Conservation (phyloP, 139 green algal species). For the Asterochloris sp. region DNA sequence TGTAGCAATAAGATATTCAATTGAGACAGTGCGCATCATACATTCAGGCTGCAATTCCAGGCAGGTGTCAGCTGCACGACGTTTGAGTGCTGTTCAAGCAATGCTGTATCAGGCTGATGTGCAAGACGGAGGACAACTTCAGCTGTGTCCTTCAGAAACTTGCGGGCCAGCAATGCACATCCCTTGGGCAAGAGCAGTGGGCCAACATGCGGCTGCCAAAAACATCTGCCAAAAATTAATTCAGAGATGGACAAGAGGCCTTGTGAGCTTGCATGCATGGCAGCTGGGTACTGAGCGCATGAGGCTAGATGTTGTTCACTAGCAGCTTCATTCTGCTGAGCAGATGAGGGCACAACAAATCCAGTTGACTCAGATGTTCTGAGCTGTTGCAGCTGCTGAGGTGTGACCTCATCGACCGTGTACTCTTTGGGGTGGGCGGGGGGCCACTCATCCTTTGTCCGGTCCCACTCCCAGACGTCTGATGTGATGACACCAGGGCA, state of each 20-base stretch:
- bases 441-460: background rate
- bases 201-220: background rate
- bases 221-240: slow-evolving; percentile 2
- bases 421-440: slow-evolving; percentile 15
- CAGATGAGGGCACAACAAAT: background rate
- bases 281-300: background rate
- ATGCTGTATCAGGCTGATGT: background rate
- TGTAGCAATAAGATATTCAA: no score
- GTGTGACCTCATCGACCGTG: background rate
- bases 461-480: slow-evolving; percentile 11
- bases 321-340: slow-evolving; percentile 1
- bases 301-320: no score
- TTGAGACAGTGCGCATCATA: no score
- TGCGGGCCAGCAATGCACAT: slow-evolving; percentile 9
- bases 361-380: slow-evolving; percentile 4
- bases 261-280: slow-evolving; percentile 1
- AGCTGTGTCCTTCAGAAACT: slow-evolving; percentile 5
- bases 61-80: no score
- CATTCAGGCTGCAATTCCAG: no score
- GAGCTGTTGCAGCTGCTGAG: background rate
- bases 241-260: slow-evolving; percentile 2
- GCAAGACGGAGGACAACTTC: slow-evolving; percentile 8
- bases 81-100: background rate
- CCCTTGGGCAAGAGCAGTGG: slow-evolving; percentile 3
- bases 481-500: slow-evolving; percentile 8